Conservation (phyloP, 2,329 filamentous ascomycete species). For the Elsinoe perseae region DNA sequence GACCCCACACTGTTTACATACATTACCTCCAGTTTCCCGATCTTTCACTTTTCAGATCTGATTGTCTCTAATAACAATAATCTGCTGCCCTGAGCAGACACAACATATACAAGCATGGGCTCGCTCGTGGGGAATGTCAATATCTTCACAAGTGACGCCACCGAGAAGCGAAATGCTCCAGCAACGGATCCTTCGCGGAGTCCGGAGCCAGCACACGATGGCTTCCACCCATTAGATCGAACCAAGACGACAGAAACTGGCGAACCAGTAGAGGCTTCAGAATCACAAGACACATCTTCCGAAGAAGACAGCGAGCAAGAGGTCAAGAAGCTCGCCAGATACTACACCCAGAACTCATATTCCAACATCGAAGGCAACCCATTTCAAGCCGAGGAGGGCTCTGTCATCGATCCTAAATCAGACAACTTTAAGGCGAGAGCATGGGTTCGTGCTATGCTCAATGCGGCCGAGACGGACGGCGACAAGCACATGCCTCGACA, state of each 20-base stretch:
- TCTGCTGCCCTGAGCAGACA: not conserved
- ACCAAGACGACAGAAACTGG: slow-evolving; percentile 11
- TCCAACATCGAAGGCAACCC: slow-evolving; percentile 33
- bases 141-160: slow-evolving; percentile 2
- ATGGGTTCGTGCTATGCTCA: slow-evolving; percentile 45
- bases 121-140: slow-evolving; percentile 13
- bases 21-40: not conserved
- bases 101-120: not conserved
- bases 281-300: slow-evolving; percentile 7
- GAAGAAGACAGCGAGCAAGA: slow-evolving; percentile 28
- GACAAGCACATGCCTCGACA: slow-evolving; percentile 37
- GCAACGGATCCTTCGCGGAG: not conserved
- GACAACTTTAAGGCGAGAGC: slow-evolving; percentile 41
- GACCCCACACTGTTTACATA: slow-evolving; percentile 11
- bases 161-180: slow-evolving; percentile 10
- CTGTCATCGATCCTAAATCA: slow-evolving; percentile 40
- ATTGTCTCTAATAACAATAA: not conserved
- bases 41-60: not conserved
- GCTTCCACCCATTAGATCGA: not conserved
- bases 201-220: not conserved
- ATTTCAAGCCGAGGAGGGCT: slow-evolving; percentile 35
- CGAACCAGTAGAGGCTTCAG: slow-evolving; percentile 11
- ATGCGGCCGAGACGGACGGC: slow-evolving; percentile 37
- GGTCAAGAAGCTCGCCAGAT: slow-evolving; percentile 37
- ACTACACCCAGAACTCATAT: slow-evolving; percentile 35